Evolutionary conservation across 345 rosid genomes (phyloP).

Genomic region (Syzygium jambos): DNA sequence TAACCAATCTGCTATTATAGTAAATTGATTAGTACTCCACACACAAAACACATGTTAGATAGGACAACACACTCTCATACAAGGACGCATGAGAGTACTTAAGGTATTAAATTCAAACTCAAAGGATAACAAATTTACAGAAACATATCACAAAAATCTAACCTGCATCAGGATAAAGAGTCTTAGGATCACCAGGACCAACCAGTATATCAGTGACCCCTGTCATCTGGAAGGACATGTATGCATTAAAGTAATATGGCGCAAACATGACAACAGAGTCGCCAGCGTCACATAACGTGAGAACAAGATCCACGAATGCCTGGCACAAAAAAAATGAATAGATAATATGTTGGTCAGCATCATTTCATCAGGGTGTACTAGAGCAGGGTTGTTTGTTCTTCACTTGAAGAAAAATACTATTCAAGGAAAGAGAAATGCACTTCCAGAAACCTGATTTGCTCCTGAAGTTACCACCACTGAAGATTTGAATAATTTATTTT

Average conservation of each 20-base stretch:
- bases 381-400: neutral
- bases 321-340: conserved; percentile 18
- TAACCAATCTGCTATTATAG: conserved; percentile 66
- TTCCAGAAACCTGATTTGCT: conserved; percentile 72
- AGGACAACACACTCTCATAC: too few relatives aligned
- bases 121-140: neutral
- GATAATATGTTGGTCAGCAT: neutral
- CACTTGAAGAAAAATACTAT: neutral
- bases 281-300: conserved; percentile 76
- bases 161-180: conserved; percentile 94
- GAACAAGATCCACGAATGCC: conserved; percentile 94
- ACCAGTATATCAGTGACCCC: conserved; percentile 80
- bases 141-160: conserved; percentile 2
- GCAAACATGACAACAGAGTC: conserved; percentile 93
- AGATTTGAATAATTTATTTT: conserved; percentile 69
- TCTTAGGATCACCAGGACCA: conserved; percentile 64
- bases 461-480: conserved; percentile 95
- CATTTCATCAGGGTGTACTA: neutral
- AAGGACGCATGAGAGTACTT: too few relatives aligned
- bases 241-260: conserved; percentile 95
- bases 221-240: conserved; percentile 99
- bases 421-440: neutral
- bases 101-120: neutral
- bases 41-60: neutral
- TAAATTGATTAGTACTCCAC: neutral